Evolutionary conservation across 192 early-diverging fungal species (phyloP), one percentile per base, ranked within the genome.

Genomic region (Backusella australiensis): DNA sequence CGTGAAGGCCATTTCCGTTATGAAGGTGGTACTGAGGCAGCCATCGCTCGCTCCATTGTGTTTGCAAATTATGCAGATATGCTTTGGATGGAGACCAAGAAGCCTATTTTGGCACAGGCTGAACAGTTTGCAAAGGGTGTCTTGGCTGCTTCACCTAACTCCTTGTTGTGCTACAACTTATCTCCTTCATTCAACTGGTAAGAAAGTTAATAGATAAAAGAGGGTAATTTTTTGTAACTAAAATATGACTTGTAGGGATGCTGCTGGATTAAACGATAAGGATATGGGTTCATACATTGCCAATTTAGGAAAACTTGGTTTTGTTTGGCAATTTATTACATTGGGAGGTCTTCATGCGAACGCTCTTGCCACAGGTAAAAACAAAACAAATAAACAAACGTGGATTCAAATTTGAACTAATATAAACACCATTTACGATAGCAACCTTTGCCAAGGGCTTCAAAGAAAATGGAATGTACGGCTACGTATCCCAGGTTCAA

Each of bases 101-200:
- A 92, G 80, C 97, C 97, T 35, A 97, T 98, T 75, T 88, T 93
- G 74, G 78, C 87, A 66, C 97, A 99, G 85, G 96, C 97, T 74
- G 89, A 92, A 79, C 90, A 97, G 86, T 99, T 99, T 83, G 73
- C 96, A 44, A 77, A 86, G 32, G 96, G 95, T 72, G 96, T 99
- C 17, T 89, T 88, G 72, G 84, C 89, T 73, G 89, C 87, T 39
- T 87, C 91, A 78, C 96, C 97, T 46, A 83, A 94, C 42, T 86
- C 91, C 71, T 92, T 95, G 91, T 90, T 99, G 36, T 94, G 96
- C 23, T 99, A 99, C 90, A 99, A 99, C 89, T 82, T 99, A 69
- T 95, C 93, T 44, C 97, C 97, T 29, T 96, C 94, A 34, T 99
- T 98, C 90, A 99, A 99, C 91, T 99, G 96, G 96, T 95, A 96